Percentiles rank a stretch among this genome's conserved stretches.
These are phyloP conservation scores for Candida mesenterica DNA, from an alignment of 1,139 yeast species.

Conservation along the genomic window DNA sequence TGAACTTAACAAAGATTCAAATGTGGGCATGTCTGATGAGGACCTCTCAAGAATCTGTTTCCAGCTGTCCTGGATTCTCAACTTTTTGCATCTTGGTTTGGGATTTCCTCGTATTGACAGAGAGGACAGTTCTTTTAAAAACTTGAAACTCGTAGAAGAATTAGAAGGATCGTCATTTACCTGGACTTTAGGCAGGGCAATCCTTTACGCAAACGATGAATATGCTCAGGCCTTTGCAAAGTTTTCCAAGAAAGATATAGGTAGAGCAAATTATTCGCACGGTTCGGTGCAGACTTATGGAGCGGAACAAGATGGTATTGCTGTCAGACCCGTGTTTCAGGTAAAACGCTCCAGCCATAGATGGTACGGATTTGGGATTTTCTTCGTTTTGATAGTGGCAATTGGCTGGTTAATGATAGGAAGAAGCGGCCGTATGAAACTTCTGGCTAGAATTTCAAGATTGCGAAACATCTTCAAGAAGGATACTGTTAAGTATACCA, in stretches of 20 bases:
- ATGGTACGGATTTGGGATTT: constrained; percentile 53
- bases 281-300: constrained; percentile 31
- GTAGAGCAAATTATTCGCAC: neutral
- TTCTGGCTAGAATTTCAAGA: neutral
- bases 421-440: neutral
- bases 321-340: constrained; percentile 38
- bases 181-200: constrained; percentile 84
- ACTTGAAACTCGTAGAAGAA: constrained; percentile 61
- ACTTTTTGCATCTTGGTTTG: constrained; percentile 69
- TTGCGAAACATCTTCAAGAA: constrained; percentile 1
- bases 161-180: constrained; percentile 67
- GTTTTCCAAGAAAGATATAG: neutral
- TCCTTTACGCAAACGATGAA: constrained; percentile 56
- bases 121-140: constrained; percentile 39
- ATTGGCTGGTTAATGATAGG: constrained; percentile 45
- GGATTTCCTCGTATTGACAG: constrained; percentile 63
- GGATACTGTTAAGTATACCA: neutral
- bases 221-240: constrained; percentile 22
- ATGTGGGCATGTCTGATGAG: constrained; percentile 27
- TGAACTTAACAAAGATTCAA: constrained; percentile 30
- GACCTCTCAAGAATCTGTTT: constrained; percentile 25
- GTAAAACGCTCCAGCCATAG: constrained; percentile 40
- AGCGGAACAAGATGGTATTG: constrained; percentile 48
- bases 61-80: constrained; percentile 63
- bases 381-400: constrained; percentile 39